Evolutionary conservation across 1,284 basidiomycete species (phyloP).

Genomic region (Cutaneotrichosporon mucoides): DNA sequence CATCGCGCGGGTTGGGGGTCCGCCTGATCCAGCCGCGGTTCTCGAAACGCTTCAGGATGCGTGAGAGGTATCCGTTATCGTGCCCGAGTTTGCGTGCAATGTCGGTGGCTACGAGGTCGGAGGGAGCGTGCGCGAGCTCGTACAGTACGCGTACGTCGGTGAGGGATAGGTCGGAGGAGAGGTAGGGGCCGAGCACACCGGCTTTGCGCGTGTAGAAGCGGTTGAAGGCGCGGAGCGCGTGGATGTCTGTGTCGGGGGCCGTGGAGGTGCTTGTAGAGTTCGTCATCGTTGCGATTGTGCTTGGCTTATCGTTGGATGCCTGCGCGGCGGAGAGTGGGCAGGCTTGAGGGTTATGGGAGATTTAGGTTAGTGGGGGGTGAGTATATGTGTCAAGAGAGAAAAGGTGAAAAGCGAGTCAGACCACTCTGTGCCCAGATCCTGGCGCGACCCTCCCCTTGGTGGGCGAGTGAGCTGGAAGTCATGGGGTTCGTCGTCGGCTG

Average conservation of each 20-base stretch:
- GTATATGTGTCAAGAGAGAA: no score
- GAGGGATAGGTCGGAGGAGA: slow-evolving; percentile 8
- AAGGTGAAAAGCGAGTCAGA: no score
- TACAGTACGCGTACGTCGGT: slow-evolving; percentile 17
- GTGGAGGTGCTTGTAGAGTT: slow-evolving; percentile 47
- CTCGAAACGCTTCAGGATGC: slow-evolving; percentile 19
- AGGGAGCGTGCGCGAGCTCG: slow-evolving; percentile 8
- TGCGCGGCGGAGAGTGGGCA: no score
- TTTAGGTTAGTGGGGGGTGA: no score
- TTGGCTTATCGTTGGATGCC: no score
- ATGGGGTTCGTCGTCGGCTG: background rate
- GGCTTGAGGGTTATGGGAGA: no score
- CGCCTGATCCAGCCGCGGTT: slow-evolving; percentile 6
- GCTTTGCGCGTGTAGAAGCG: slow-evolving; percentile 19
- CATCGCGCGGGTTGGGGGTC: slow-evolving; percentile 7
- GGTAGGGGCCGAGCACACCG: slow-evolving; percentile 11
- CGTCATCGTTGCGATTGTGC: no score
- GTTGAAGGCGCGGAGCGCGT: slow-evolving; percentile 20
- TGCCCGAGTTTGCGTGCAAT: slow-evolving; percentile 9
- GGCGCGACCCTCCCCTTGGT: no score
- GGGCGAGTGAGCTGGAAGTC: no score
- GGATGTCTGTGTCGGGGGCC: slow-evolving; percentile 1
- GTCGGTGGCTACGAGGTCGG: slow-evolving; percentile 6
- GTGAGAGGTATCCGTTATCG: slow-evolving; percentile 17
- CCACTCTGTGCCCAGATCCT: no score